A percentile compares a stretch with the other conserved stretches of the same genome.
phyloP scores from a whole-genome alignment of 768 basidiomycete genomes.

The Termitomyces sp. region DNA sequence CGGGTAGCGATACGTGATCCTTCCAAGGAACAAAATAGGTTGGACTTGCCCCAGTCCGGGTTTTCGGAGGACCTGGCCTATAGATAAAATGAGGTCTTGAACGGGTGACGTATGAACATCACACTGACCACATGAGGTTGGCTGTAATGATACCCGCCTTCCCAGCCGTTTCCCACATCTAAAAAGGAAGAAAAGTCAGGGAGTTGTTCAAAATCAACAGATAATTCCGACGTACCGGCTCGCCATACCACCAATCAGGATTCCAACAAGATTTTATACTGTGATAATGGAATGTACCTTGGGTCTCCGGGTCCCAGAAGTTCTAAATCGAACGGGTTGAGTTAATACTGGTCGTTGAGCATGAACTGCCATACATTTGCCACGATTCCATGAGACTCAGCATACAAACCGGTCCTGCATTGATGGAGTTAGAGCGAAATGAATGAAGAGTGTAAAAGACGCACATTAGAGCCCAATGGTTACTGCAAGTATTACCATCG shows the following conservation, averaged over 20 bases:
- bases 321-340: slow-evolving; percentile 38
- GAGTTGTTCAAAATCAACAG: neutral
- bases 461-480: slow-evolving; percentile 87
- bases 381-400: slow-evolving; percentile 88
- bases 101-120: neutral
- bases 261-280: slow-evolving; percentile 55
- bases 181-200: neutral
- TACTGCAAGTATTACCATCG: slow-evolving; percentile 35
- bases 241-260: slow-evolving; percentile 81
- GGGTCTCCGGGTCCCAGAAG: slow-evolving; percentile 74
- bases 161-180: slow-evolving; percentile 91
- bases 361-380: slow-evolving; percentile 55
- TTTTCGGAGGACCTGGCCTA: slow-evolving; percentile 82
- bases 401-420: slow-evolving; percentile 82
- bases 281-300: slow-evolving; percentile 70
- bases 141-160: slow-evolving; percentile 71
- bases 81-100: neutral
- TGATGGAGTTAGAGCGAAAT: neutral
- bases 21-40: slow-evolving; percentile 80
- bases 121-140: slow-evolving; percentile 85
- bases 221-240: slow-evolving; percentile 50
- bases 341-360: neutral
- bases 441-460: slow-evolving; percentile 9
- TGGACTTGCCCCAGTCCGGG: slow-evolving; percentile 54
- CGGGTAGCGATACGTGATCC: slow-evolving; percentile 58